Evolutionary conservation across 2,329 filamentous ascomycete genomes (phyloP).

Genomic region (Phyllosticta citriasiana): DNA sequence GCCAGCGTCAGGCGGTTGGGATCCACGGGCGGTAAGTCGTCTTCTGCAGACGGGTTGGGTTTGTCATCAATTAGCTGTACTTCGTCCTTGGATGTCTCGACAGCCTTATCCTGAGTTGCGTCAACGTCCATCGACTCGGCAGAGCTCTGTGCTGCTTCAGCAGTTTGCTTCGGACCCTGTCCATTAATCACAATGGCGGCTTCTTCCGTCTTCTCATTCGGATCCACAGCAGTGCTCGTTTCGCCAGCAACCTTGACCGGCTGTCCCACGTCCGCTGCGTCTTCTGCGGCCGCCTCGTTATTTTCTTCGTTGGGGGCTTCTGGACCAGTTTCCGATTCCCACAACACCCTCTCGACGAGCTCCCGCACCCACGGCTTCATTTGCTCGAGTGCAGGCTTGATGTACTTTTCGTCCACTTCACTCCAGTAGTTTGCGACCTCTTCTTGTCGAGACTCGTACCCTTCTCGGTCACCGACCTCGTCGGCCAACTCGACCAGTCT

Average conservation of each 20-base stretch:
- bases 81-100: neutral
- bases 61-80: neutral
- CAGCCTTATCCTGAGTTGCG: conserved; percentile 10
- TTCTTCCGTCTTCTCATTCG: conserved; percentile 19
- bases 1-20: conserved; percentile 11
- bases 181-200: conserved; percentile 22
- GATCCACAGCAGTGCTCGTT: neutral
- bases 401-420: conserved; percentile 67
- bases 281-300: conserved; percentile 26
- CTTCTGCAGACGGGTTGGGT: conserved; percentile 5
- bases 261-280: conserved; percentile 15
- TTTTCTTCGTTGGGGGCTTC: conserved; percentile 24
- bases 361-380: conserved; percentile 55
- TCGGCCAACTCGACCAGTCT: conserved; percentile 71
- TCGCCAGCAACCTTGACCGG: conserved; percentile 2
- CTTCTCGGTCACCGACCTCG: conserved; percentile 61
- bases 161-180: conserved; percentile 4
- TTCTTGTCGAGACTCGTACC: conserved; percentile 57
- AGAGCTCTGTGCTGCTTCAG: neutral
- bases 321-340: conserved; percentile 24
- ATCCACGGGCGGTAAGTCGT: conserved; percentile 3
- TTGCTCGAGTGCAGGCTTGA: conserved; percentile 55
- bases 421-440: conserved; percentile 79
- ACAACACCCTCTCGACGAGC: conserved; percentile 53
- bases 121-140: conserved; percentile 13